Percentiles rank a stretch among this genome's conserved stretches.
Evolutionary conservation across 2,329 filamentous ascomycete genomes (phyloP).

Genomic region (Zymoseptoria pseudotritici): DNA sequence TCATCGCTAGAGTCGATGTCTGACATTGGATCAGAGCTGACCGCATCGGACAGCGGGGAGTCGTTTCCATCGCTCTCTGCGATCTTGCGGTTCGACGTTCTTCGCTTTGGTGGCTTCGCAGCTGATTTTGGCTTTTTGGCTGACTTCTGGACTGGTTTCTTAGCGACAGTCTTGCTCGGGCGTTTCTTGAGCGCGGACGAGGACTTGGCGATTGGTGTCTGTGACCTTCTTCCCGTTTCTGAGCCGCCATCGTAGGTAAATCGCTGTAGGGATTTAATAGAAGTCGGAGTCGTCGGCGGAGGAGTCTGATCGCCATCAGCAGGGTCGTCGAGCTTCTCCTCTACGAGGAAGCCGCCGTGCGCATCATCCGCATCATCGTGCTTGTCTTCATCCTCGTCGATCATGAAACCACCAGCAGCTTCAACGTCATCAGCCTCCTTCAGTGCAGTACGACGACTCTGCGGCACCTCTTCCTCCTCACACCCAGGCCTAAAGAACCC

Average conservation of each 20-base stretch:
- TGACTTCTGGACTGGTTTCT: constrained; percentile 1
- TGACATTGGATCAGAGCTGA: not conserved
- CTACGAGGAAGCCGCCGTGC: constrained; percentile 30
- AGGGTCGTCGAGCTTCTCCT: not conserved
- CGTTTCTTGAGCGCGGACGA: not conserved
- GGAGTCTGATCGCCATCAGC: not conserved
- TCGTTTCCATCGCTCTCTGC: constrained; percentile 4
- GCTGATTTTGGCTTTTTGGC: constrained; percentile 2
- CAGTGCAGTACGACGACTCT: constrained; percentile 18
- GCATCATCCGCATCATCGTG: constrained; percentile 30
- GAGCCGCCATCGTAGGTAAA: not conserved
- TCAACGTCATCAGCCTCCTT: constrained; percentile 14
- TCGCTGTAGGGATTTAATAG: not conserved
- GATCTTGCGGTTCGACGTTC: constrained; percentile 1
- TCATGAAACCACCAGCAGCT: constrained; percentile 21
- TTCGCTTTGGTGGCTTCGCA: constrained; percentile 1
- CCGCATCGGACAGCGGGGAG: not conserved
- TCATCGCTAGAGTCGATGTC: constrained; percentile 2
- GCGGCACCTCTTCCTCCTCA: constrained; percentile 28
- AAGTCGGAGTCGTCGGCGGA: not conserved
- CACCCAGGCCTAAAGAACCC: constrained; percentile 37
- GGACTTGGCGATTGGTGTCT: not conserved
- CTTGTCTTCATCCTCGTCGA: constrained; percentile 21
- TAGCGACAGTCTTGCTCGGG: not conserved
- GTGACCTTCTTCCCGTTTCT: not conserved